These are phyloP conservation scores for Blastobotrys peoriensis DNA, from an alignment of 805 yeast genomes.

Conservation along the genomic window DNA sequence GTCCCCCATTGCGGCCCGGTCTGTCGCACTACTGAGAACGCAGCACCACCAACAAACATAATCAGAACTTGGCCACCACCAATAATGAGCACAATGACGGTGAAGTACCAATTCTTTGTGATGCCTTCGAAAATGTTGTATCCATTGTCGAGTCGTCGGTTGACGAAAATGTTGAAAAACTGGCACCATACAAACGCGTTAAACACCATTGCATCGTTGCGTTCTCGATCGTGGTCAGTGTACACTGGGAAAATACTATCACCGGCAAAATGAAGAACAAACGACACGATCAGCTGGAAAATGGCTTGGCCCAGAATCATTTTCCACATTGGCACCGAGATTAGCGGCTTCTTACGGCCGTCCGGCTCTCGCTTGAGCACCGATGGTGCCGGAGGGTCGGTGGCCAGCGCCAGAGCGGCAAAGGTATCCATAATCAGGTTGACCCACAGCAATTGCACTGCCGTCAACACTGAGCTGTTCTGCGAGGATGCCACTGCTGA, in stretches of 20 bases:
- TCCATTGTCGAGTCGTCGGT: slow-evolving; percentile 81
- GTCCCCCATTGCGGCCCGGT: slow-evolving; percentile 87
- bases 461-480: slow-evolving; percentile 85
- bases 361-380: slow-evolving; percentile 78
- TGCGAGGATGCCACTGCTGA: slow-evolving; percentile 81
- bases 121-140: slow-evolving; percentile 80
- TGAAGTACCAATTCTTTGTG: slow-evolving; percentile 75
- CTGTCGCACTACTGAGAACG: slow-evolving; percentile 76
- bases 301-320: slow-evolving; percentile 88
- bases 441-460: slow-evolving; percentile 96
- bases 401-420: slow-evolving; percentile 95
- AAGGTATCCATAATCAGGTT: slow-evolving; percentile 97
- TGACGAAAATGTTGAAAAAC: slow-evolving; percentile 85
- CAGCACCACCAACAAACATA: slow-evolving; percentile 97
- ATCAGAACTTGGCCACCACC: slow-evolving; percentile 81
- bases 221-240: slow-evolving; percentile 38
- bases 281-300: slow-evolving; percentile 74
- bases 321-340: slow-evolving; percentile 94
- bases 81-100: slow-evolving; percentile 64
- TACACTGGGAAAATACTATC: slow-evolving; percentile 41
- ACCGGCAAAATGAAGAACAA: slow-evolving; percentile 78
- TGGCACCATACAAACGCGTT: slow-evolving; percentile 98
- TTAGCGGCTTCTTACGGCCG: slow-evolving; percentile 71
- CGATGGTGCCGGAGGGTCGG: slow-evolving; percentile 88
- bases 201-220: slow-evolving; percentile 80